Evolutionary conservation across 192 early-diverging fungal genomes (phyloP), one percentile per base, ranked within the genome.

Genomic region (Chytriomyces confervae): DNA sequence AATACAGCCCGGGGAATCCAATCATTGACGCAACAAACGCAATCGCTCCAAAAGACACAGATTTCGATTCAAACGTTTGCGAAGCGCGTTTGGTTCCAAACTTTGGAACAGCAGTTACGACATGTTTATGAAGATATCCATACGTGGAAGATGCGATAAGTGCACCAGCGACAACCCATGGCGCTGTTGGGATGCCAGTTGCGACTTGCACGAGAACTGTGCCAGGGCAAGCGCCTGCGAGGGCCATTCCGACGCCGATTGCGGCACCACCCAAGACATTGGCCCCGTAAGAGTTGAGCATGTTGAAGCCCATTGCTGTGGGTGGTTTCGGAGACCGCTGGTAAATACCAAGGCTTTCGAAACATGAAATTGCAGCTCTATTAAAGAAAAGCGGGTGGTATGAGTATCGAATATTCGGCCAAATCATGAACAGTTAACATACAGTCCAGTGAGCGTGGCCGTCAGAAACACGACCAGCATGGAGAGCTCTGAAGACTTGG

Each of bases 401-500:
- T 60, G 13, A 4, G 68, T n/a, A n/a, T n/a, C 13, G n/a, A 20
- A 13, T 3, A 4, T 60, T 3, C 16, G 20, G 2, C 4, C 4
- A 6, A 72, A 43, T 23, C 0, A 44, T 43, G 46, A 60, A 24
- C 45, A n/a, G 18, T 5, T 5, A 29, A 75, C 80, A 1, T 70
- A 72, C 80, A 75, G 53, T 62, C 80, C 80, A 53, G 71, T 50
- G 23, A 72, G 53, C 0, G 81, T 69, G 7, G 79, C 79, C 11
- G 66, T 82, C 23, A 82, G 20, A 57, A 82, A 82, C 72, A 82
- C 82, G n/a, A 79, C n/a, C 50, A 77, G 24, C 81, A 82, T 82
- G 13, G 63, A 51, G 50, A 77, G 78, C 29, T 78, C 20, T 6
- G 36, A 3, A 13, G 16, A n/a, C 53, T 57, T 13, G 20, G 3